Conservation (phyloP, 768 basidiomycete genomes). For the Termitomyces sp. region DNA sequence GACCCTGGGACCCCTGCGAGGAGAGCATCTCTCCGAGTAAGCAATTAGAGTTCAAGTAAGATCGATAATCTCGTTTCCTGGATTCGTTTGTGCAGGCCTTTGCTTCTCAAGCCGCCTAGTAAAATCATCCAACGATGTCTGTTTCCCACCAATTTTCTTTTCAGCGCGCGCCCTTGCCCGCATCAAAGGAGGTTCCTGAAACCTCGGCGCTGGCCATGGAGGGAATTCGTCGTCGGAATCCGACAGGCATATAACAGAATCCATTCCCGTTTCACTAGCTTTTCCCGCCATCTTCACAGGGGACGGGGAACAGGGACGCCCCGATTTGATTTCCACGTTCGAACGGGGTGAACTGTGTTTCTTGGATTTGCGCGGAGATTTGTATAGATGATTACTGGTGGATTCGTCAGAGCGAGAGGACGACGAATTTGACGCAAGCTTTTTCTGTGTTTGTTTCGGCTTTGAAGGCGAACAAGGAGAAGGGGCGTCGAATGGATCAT, state of each 20-base stretch:
- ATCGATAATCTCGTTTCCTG: slow-evolving; percentile 12
- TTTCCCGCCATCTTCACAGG: neutral
- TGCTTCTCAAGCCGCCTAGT: neutral
- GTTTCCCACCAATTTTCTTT: slow-evolving; percentile 2
- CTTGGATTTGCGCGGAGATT: slow-evolving; percentile 19
- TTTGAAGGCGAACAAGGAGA: neutral
- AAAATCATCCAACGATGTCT: slow-evolving; percentile 5
- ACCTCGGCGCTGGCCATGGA: neutral
- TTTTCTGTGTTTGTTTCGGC: slow-evolving; percentile 2
- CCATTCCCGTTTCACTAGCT: neutral
- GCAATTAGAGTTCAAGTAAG: slow-evolving; percentile 6
- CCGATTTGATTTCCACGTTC: neutral
- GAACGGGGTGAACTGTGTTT: slow-evolving; percentile 15
- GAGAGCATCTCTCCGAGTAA: too few species aligned
- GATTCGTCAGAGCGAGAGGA: slow-evolving; percentile 19
- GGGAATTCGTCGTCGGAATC: slow-evolving; percentile 27
- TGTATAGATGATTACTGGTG: slow-evolving; percentile 1
- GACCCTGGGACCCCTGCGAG: too few species aligned
- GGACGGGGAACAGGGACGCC: slow-evolving; percentile 6
- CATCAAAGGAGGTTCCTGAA: slow-evolving; percentile 8
- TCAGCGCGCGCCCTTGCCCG: slow-evolving; percentile 12
- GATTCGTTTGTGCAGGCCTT: neutral
- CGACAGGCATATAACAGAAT: slow-evolving; percentile 33
- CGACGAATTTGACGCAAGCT: neutral
- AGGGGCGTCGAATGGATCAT: slow-evolving; percentile 4